Base-by-base conservation (phyloP, 305 asterid species). In the Solanum hybrid region DNA sequence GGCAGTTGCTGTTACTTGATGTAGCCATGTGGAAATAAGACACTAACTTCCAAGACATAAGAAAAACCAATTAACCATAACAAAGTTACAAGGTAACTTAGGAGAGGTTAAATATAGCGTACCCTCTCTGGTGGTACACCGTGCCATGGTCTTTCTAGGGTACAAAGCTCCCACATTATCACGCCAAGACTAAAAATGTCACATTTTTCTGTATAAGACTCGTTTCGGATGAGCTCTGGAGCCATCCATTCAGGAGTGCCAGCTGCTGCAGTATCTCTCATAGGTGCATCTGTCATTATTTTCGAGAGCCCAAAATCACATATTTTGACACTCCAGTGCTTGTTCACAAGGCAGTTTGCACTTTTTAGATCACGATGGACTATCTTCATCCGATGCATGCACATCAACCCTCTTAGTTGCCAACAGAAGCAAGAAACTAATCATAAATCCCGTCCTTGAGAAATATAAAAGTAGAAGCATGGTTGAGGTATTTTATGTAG, bases 181-280 rank as follows among this genome's bases (percentile, higher is more conserved):
- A 98, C 98, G 73, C 99, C 99, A 0, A 98, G 96, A 90, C 99
- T 97, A 89, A 97, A 98, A 88, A 98, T 97, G 92, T 98, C 99
- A 79, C 99, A 98, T 93, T 98, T 98, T 94, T 96, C 98, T 2
- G 98, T 92, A 92, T 95, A 97, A 77, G 98, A 95, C 87, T 97
- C 98, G 12, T 94, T 97, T 10, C 98, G 97, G 31, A 98, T 95
- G 57, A 98, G 98, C 93, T 98, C 99, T 29, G 99, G 99, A 80
- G 99, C 99, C 99, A 98, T 97, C 99, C 99, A 97, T 91, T 98
- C 99, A 12, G 99, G 99, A 90, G 99, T 98, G 90, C 99, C 99
- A 72, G 99, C 99, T 5, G 98, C 95, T 34, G 98, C 94, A 61
- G 96, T 90, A 91, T 97, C 99, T 87, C 91, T 94, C 90, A 96